Evolutionary conservation across 2,329 filamentous ascomycete species (phyloP), one percentile per base, ranked within the genome.

Genomic region (Colletotrichum orchidophilum): DNA sequence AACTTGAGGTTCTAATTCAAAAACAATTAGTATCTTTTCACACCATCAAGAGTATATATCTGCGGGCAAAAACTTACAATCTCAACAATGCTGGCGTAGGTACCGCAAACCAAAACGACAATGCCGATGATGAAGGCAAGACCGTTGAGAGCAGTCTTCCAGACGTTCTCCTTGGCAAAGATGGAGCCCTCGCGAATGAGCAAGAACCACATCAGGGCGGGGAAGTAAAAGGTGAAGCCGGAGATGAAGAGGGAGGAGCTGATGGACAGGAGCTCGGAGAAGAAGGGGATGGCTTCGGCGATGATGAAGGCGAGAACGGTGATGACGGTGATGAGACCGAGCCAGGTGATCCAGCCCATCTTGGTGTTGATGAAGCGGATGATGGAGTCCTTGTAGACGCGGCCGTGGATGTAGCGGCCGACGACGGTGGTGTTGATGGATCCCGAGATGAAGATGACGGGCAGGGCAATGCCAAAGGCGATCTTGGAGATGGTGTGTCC

Each of bases 391-490:
- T 81, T 81, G 76, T 80, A 86, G n/a, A 83, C 70, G 42, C 84
- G 82, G 6, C 81, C 83, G 75, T 86, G 84, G 71, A 87, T 78
- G 71, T 86, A 87, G 24, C 84, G 83, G 3, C 78, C 80, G 33
- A 83, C 80, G 12, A 86, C 83, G 1, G 83, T 85, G 42, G 83
- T 85, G 81, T 93, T 91, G 78, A 94, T 92, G 21, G 92, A 91
- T 60, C 92, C 93, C 0, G 92, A 92, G 72, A 94, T 90, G 75
- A 94, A 87, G 77, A 94, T 94, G 65, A 92, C 93, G 15, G 92
- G 92, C 3, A 92, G 83, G 0, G 91, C 92, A 73, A 94, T 80
- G 31, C 91, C 92, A 76, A 92, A 94, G 2, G 91, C 91, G 7
- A 94, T 81, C 77, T 93, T 93, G 60, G 88, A 87, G 27, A 93